Base-by-base conservation (phyloP, 192 early-diverging fungal species). In the Coemansia sp. region DNA sequence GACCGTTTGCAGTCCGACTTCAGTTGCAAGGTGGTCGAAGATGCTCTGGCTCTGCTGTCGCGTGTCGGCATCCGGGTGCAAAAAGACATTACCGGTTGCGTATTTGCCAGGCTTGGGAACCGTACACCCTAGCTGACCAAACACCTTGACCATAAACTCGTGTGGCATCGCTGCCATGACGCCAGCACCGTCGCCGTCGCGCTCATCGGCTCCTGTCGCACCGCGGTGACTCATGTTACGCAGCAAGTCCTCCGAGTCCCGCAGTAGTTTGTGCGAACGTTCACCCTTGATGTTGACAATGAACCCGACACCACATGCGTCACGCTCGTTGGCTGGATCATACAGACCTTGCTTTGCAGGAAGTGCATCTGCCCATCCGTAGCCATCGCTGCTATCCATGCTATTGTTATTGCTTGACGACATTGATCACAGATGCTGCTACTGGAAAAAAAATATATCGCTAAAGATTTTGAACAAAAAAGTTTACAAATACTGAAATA, bases 221-320 rank as follows among this genome's bases (percentile, higher is more conserved):
- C 96, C 96, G 60, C 96, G 87, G 80, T 98, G 96, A 55, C 93
- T 95, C 96, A 98, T 98, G 82, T 98, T 97, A 85, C 95, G 96
- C 33, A 98, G 88, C 64, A 98, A 85, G 68, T 81, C 80, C 59
- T 87, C 83, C 11, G 94, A 94, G 81, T 98, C 91, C 56, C 82
- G 87, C 41, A 98, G 86, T 59, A 97, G 90, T 61, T 86, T 83
- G 85, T 98, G 93, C 40, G 87, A 84, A 22, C 75, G 63, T 17
- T 64, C 63, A 61, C 94, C 96, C 69, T 93, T 91, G 78, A 98
- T 94, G 78, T 93, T 87, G 57, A 90, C 89, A 46, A 98, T 91
- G 71, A 97, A 98, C 4, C 96, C 96, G 53, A 98, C 96, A 76
- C 96, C 96, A 72, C 96, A 98, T 4, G 93, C 83, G 75, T 95